A percentile compares a stretch with the other conserved stretches of the same genome.
Conservation (phyloP, 768 basidiomycete species). For the Crucibulum laeve region DNA sequence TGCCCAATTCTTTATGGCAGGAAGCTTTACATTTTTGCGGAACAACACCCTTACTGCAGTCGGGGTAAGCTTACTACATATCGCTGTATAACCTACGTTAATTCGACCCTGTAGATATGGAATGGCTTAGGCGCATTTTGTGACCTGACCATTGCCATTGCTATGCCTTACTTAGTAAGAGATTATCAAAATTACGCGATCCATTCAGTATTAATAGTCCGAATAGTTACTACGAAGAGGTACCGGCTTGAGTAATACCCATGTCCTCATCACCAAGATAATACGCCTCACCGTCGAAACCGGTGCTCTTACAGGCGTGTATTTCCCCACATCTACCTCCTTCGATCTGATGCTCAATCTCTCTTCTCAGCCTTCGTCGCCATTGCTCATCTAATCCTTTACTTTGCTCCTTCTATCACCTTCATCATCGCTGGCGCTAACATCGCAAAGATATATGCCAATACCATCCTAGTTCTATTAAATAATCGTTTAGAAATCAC, state of each 20-base stretch:
- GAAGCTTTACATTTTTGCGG: slow-evolving; percentile 12
- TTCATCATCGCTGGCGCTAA: slow-evolving; percentile 21
- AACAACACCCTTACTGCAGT: slow-evolving; percentile 14
- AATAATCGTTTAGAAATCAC: slow-evolving; percentile 20
- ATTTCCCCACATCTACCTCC: background rate
- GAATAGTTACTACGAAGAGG: slow-evolving; percentile 21
- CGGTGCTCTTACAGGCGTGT: slow-evolving; percentile 22
- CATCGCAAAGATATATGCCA: slow-evolving; percentile 24
- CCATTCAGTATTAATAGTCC: background rate
- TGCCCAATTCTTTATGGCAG: slow-evolving; percentile 15
- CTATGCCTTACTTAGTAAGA: slow-evolving; percentile 27
- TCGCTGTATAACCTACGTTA: background rate
- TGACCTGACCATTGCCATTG: slow-evolving; percentile 24
- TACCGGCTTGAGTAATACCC: slow-evolving; percentile 20
- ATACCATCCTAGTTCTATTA: slow-evolving; percentile 23
- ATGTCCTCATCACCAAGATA: slow-evolving; percentile 21
- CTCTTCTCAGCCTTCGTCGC: slow-evolving; percentile 15
- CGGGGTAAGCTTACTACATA: slow-evolving; percentile 13
- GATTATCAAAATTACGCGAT: background rate
- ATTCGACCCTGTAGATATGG: slow-evolving; percentile 17
- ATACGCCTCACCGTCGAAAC: slow-evolving; percentile 24
- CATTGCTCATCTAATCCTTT: slow-evolving; percentile 20
- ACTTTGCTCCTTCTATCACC: slow-evolving; percentile 15
- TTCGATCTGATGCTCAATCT: background rate
- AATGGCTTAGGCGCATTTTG: slow-evolving; percentile 23